Conservation (phyloP, 2,329 filamentous ascomycete species). For the Colletotrichum tabaci region DNA sequence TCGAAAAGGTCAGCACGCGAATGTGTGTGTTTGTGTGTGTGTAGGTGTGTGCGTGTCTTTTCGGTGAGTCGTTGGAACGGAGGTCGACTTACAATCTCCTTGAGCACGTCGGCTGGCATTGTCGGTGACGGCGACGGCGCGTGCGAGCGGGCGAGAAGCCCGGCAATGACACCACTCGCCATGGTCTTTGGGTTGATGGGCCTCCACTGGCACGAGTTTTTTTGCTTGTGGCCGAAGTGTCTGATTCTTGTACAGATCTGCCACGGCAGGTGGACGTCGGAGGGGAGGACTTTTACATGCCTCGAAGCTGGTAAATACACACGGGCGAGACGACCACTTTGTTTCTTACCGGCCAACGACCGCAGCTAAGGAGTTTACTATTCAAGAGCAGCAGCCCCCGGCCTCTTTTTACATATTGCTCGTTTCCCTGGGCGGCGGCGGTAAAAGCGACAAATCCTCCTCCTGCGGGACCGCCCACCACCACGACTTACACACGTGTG, state of each 20-base stretch:
- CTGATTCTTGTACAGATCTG: not conserved
- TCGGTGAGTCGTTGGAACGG: not conserved
- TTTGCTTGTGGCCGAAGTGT: not conserved
- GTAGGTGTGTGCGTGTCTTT: not conserved
- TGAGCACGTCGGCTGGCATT: constrained; percentile 9
- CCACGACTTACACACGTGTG: not conserved
- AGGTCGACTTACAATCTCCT: constrained; percentile 25
- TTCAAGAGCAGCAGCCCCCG: not conserved
- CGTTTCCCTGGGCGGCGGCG: too few species aligned
- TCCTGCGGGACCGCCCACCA: not conserved
- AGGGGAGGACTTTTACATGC: not conserved
- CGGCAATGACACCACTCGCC: constrained; percentile 1
- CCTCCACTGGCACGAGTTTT: not conserved
- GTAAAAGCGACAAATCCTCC: not conserved
- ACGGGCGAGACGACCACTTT: not conserved
- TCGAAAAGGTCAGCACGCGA: not conserved
- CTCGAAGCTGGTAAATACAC: not conserved
- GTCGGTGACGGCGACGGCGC: not conserved
- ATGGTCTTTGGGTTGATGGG: constrained; percentile 2
- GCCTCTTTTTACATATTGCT: constrained; percentile 5
- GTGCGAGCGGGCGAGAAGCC: constrained; percentile 10
- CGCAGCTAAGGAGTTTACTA: too few species aligned
- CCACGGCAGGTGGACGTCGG: not conserved
- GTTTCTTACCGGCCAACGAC: too few species aligned
- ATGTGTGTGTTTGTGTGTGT: too few species aligned